Base-by-base conservation (phyloP, 805 yeast genomes). In the Starmerella davenportii region DNA sequence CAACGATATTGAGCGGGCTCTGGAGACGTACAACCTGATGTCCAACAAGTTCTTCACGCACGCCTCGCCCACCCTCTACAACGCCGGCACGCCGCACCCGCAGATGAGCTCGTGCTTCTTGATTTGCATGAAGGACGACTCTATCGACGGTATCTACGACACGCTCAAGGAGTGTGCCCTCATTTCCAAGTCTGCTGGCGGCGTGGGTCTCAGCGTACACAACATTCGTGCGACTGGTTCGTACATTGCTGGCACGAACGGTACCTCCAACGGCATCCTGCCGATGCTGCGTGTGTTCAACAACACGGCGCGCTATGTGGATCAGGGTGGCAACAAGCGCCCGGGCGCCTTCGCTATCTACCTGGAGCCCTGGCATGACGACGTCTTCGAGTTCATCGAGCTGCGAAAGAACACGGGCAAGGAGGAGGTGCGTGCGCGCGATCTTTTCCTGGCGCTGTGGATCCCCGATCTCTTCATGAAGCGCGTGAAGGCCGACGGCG, bases 211-310 rank as follows among this genome's bases (percentile, higher is more conserved):
- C 38, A 92, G 84, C 56, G 71, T 82, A 37, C 84, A 79, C 55
- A 79, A 85, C 61, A 77, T 87, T 39, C 72, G 96, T 52, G 69
- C 90, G 5, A 67, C 76, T 15, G 96, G 95, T 8, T 69, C 94
- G 1, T 75, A 76, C 56, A 84, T 87, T 48, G 77, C 93, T 20
- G 92, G 94, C 40, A 76, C 95, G 5, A 81, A 81, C 55, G 98
- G 96, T 38, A 73, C 79, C 9, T 82, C 95, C 2, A 81, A 76
- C 50, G 98, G 98, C 29, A 62, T 87, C 36, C 76, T 85, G 31
- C 98, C 98, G n/a, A 84, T 87, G 95, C 64, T 87, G 21, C 73
- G 93, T 50, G 96, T 87, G 8, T 87, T 76, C 64, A 87, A 87
- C 64, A 79, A 82, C 61, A 84, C 96, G 20, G 96, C 98, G 16